These are phyloP conservation scores for Datura wrightii DNA, from an alignment of 257 asterid species.

Conservation along the genomic window DNA sequence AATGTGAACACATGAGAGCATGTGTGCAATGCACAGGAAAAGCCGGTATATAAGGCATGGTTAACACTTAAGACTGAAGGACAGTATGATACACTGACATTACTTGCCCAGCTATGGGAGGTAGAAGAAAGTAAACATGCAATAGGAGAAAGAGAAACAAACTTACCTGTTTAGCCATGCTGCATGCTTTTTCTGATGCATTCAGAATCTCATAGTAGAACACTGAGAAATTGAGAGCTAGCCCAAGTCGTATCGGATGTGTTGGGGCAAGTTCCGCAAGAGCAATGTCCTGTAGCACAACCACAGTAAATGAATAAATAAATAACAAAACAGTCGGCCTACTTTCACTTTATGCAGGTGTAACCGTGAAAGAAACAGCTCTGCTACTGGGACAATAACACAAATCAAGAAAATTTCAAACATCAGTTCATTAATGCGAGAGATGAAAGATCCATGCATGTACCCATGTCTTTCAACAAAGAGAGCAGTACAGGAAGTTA, in stretches of 20 bases:
- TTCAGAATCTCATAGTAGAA: slow-evolving; percentile 72
- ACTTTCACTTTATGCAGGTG: background rate
- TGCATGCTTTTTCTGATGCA: slow-evolving; percentile 69
- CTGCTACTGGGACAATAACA: background rate
- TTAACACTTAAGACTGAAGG: background rate
- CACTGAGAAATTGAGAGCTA: slow-evolving; percentile 71
- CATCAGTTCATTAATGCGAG: slow-evolving; percentile 22
- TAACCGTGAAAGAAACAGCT: background rate
- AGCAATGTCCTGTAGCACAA: slow-evolving; percentile 57
- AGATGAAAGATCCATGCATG: slow-evolving; percentile 18
- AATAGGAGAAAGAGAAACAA: background rate
- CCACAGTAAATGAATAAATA: background rate
- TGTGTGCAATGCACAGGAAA: background rate
- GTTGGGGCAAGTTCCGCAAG: slow-evolving; percentile 67
- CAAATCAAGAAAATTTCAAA: background rate
- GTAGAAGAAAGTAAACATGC: background rate
- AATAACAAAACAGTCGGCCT: no score
- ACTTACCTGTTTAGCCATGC: slow-evolving; percentile 73
- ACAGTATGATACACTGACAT: background rate
- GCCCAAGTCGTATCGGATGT: slow-evolving; percentile 42
- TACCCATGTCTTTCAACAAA: background rate
- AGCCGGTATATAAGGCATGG: background rate
- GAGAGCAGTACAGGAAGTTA: background rate
- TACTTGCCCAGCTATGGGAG: background rate
- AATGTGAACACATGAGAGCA: background rate